Evolutionary conservation across 225 moss, liverwort and hornwort genomes (phyloP).

Genomic region (Pseudisothecium myosuroides): DNA sequence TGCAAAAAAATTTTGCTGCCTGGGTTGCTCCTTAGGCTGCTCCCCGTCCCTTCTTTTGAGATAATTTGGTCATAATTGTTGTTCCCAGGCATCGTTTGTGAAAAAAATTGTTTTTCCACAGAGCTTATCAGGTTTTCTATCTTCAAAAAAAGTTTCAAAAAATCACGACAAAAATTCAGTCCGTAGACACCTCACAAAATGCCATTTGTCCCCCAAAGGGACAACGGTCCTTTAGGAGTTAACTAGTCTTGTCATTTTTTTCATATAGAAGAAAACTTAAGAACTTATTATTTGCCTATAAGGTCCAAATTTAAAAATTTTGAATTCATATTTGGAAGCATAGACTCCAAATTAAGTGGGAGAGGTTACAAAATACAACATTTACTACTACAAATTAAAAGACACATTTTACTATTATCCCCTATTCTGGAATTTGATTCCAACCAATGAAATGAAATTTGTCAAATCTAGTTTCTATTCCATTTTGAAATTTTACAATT

Average conservation of each 20-base stretch:
- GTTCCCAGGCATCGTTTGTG: too few species aligned
- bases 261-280: rapidly evolving
- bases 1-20: too few species aligned
- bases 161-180: too few species aligned
- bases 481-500: not conserved
- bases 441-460: not conserved
- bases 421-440: not conserved
- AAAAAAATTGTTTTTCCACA: too few species aligned
- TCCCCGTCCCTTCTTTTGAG: too few species aligned
- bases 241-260: not conserved
- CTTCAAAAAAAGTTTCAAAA: too few species aligned
- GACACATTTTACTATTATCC: not conserved
- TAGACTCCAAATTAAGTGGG: not conserved
- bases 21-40: too few species aligned
- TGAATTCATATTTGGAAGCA: not conserved
- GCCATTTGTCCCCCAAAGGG: too few species aligned
- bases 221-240: too few species aligned
- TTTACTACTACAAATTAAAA: not conserved
- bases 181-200: too few species aligned
- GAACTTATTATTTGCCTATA: not conserved
- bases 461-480: not conserved
- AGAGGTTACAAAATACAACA: not conserved
- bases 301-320: not conserved
- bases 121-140: too few species aligned
- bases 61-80: too few species aligned